phyloP scores from a whole-genome alignment of 345 rosid genomes.

The Salix udensis region DNA sequence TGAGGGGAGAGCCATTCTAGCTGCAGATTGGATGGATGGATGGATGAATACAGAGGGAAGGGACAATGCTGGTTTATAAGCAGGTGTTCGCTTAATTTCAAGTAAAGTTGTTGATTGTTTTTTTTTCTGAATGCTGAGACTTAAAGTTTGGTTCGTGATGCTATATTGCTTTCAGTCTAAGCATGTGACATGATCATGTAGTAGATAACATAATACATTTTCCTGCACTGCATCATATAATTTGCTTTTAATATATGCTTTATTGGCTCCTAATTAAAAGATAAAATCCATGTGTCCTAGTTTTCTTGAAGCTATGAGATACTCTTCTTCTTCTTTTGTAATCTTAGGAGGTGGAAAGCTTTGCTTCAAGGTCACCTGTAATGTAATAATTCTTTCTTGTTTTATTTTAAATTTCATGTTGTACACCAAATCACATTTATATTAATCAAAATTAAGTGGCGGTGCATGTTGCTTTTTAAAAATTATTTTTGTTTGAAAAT shows the following conservation, averaged over 20 bases:
- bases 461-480: too few species aligned
- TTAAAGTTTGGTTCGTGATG: constrained; percentile 21
- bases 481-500: too few species aligned
- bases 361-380: neutral
- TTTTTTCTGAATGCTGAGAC: neutral
- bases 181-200: neutral
- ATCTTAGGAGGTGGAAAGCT: neutral
- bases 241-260: too few species aligned
- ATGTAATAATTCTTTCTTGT: neutral
- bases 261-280: too few species aligned
- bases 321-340: too few species aligned
- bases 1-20: constrained; percentile 10
- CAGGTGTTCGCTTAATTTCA: constrained; percentile 8
- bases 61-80: neutral
- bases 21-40: neutral
- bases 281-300: too few species aligned
- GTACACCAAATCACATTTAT: too few species aligned
- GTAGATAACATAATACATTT: neutral
- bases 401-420: too few species aligned
- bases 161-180: constrained; percentile 15
- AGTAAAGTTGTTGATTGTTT: constrained; percentile 11
- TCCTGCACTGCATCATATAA: too few species aligned
- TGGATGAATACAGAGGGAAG: neutral
- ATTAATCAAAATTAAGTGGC: too few species aligned
- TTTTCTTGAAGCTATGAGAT: too few species aligned